Evolutionary conservation across 2,329 filamentous ascomycete genomes (phyloP), one percentile per base, ranked within the genome.

Genomic region (Hyphodiscus sp.): DNA sequence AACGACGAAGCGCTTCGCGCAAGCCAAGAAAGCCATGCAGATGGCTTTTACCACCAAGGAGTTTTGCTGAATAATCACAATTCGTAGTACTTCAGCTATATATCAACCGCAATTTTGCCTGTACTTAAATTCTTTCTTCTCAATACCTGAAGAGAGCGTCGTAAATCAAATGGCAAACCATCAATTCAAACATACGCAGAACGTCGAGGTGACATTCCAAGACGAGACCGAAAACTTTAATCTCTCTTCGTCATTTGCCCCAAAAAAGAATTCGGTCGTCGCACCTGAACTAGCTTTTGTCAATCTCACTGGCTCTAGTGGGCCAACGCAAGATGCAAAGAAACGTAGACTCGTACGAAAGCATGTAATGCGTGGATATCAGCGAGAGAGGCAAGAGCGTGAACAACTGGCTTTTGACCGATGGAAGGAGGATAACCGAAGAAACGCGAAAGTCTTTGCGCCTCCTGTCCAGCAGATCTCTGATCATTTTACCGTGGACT

Each of bases 221-320:
- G 33, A 38, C 16, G 11, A 38, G 11, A 38, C 33, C 16, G 33
- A 4, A 4, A 38, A 38, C 11, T 38, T 38, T n/a, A 13, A 38
- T 38, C 11, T 38, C 33, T 38, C 33, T 4, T 33, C 29, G 13
- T 8, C 29, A 8, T 33, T 33, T 13, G 29, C 29, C 13, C 29
- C 29, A 33, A 38, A 19, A 47, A 23, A 4, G 13, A 6, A 45
- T 7, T 29, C 33, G 20, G 18, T 20, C 18, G 42, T 44, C 59
- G 58, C 61, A 59, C 51, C 59, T 54, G 10, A 58, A 56, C 30
- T 54, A 57, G 20, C 33, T n/a, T 49, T 49, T n/a, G 33, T 49
- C n/a, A 49, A 49, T 23, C 38, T 49, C n/a, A 49, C 2, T n/a
- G 47, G 26, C 20, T 33, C 30, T 16, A 49, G 29, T 20, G 47